Evolutionary conservation across 371 early-diverging fungal genomes (phyloP).

Genomic region (Syncephalastrum monosporum): DNA sequence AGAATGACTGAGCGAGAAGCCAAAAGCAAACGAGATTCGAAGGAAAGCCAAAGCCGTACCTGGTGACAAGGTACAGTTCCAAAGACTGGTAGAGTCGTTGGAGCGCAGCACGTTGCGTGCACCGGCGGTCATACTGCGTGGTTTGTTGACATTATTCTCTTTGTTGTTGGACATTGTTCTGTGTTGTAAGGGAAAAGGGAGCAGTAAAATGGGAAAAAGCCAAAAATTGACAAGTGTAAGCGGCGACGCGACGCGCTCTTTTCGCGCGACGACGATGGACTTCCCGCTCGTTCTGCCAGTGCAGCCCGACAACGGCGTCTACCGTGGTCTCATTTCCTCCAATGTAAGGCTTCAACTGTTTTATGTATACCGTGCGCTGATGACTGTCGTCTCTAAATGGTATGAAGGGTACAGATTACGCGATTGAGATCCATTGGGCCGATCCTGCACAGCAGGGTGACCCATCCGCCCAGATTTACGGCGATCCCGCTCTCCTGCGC

Average conservation of each 20-base stretch:
- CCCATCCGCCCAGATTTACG: conserved; percentile 18
- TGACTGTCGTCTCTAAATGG: conserved; percentile 1
- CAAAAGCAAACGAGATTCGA: background rate
- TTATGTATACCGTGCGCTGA: conserved; percentile 2
- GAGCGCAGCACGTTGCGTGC: conserved; percentile 87
- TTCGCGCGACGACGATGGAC: conserved; percentile 10
- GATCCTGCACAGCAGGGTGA: conserved; percentile 4
- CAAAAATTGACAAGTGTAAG: background rate
- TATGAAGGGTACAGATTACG: conserved; percentile 23
- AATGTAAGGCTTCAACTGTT: conserved; percentile 20
- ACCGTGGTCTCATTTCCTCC: conserved; percentile 39
- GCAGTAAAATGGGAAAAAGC: conserved; percentile 13
- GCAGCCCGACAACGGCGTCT: conserved; percentile 28
- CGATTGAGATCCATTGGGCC: conserved; percentile 22
- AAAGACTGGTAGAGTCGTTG: conserved; percentile 87
- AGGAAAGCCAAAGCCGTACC: conserved; percentile 31
- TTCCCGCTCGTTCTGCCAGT: conserved; percentile 40
- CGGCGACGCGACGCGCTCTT: conserved; percentile 2
- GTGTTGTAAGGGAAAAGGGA: conserved; percentile 13
- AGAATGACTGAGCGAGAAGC: background rate
- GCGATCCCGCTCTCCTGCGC: conserved; percentile 21
- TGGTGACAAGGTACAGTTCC: conserved; percentile 92
- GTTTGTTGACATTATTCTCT: conserved; percentile 42
- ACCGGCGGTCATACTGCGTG: conserved; percentile 86
- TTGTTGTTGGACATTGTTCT: conserved; percentile 25